Evolutionary conservation across 192 early-diverging fungal species (phyloP).

Genomic region (Bifiguratus adelaidae): DNA sequence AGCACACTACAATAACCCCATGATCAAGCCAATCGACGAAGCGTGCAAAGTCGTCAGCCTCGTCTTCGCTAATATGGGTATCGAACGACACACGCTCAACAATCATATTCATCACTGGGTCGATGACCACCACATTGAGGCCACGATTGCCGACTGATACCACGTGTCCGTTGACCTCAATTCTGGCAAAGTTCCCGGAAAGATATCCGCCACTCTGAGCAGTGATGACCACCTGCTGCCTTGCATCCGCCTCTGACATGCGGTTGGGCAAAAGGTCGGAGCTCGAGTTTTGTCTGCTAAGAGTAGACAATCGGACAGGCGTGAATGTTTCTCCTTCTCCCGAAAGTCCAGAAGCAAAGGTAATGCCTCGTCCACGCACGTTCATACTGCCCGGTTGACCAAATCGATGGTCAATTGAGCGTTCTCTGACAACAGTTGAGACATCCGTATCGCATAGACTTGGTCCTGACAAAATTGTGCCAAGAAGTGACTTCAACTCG

Average conservation of each 20-base stretch:
- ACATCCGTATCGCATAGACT: no score
- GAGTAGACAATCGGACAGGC: no score
- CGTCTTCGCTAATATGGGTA: constrained; percentile 50
- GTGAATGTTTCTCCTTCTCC: no score
- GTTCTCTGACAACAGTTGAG: no score
- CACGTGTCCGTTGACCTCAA: constrained; percentile 41
- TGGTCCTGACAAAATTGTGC: constrained; percentile 62
- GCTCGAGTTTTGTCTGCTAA: no score
- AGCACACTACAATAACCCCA: constrained; percentile 55
- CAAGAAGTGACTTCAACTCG: constrained; percentile 65
- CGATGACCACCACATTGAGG: constrained; percentile 66
- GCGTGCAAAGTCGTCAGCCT: constrained; percentile 53
- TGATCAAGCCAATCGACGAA: constrained; percentile 53
- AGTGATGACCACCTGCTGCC: constrained; percentile 39
- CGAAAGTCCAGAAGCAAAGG: no score
- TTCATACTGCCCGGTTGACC: no score
- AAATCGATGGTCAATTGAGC: no score
- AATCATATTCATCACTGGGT: constrained; percentile 54
- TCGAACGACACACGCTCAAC: constrained; percentile 65
- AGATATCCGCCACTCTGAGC: constrained; percentile 62
- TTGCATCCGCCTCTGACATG: no score
- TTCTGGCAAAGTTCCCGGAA: constrained; percentile 64
- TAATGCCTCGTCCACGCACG: no score
- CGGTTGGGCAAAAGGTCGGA: no score
- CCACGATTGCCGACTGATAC: constrained; percentile 54